These are phyloP conservation scores for Cryptococcus sp. DNA, from an alignment of 1,284 basidiomycete species.

Conservation along the genomic window DNA sequence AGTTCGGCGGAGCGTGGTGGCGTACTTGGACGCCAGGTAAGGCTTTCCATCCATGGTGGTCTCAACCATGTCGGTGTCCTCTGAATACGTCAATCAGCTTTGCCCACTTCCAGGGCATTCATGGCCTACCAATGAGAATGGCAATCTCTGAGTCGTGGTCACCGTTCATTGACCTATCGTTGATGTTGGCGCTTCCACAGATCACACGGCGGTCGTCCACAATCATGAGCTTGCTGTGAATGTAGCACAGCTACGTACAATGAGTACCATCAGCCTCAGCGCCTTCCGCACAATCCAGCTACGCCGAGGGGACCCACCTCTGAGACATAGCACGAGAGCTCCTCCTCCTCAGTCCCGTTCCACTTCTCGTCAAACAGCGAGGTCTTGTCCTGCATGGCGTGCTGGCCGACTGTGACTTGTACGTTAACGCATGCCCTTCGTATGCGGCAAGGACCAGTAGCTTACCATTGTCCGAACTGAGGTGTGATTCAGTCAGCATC, in stretches of 20 bases:
- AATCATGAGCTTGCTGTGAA: slow-evolving; percentile 68
- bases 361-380: slow-evolving; percentile 68
- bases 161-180: slow-evolving; percentile 60
- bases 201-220: slow-evolving; percentile 86
- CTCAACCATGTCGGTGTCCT: slow-evolving; percentile 75
- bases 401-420: slow-evolving; percentile 72
- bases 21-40: slow-evolving; percentile 46
- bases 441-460: not conserved
- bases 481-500: not conserved
- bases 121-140: slow-evolving; percentile 61
- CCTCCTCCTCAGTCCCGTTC: slow-evolving; percentile 76
- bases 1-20: slow-evolving; percentile 41
- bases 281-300: slow-evolving; percentile 49
- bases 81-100: slow-evolving; percentile 8
- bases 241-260: slow-evolving; percentile 37
- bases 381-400: slow-evolving; percentile 64
- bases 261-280: not conserved
- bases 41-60: slow-evolving; percentile 72
- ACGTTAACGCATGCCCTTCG: not conserved
- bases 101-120: not conserved
- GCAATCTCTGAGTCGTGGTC: slow-evolving; percentile 92
- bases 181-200: slow-evolving; percentile 60
- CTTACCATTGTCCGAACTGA: slow-evolving; percentile 39
- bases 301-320: slow-evolving; percentile 76
- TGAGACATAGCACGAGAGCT: slow-evolving; percentile 72